Conservation (phyloP, 495 filamentous ascomycete species). For the Neurospora sp. region DNA sequence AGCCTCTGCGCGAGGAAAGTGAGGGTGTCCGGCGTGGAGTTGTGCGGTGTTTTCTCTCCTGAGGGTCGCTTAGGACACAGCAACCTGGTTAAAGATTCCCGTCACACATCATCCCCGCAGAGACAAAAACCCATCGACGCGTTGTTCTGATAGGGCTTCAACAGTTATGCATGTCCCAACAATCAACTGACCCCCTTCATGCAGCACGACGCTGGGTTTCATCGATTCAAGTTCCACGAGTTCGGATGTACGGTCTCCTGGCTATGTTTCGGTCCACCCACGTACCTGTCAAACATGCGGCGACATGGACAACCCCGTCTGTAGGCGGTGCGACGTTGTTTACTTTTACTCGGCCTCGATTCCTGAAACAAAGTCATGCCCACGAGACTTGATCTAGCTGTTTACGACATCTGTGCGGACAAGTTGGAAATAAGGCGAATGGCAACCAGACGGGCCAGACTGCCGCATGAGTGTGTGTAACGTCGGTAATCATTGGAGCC, state of each 20-base stretch:
- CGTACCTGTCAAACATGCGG: neutral
- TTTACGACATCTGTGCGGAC: neutral
- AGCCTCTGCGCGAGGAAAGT: conserved; percentile 53
- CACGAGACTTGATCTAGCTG: neutral
- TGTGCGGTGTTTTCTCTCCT: conserved; percentile 32
- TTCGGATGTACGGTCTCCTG: neutral
- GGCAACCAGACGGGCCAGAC: neutral
- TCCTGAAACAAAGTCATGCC: neutral
- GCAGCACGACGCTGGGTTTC: neutral
- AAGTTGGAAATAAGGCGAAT: neutral
- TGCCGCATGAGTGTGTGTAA: neutral
- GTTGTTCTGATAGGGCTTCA: neutral
- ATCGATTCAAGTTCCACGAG: neutral
- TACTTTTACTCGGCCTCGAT: neutral
- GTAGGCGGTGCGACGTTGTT: neutral
- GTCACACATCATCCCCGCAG: neutral
- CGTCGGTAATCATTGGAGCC: neutral
- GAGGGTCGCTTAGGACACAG: conserved; percentile 1
- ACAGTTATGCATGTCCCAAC: neutral
- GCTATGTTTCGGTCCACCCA: neutral
- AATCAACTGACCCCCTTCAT: neutral
- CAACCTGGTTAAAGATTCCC: neutral
- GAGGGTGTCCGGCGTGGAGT: conserved; percentile 49
- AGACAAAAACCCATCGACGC: neutral
- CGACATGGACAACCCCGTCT: neutral